Conservation (phyloP, 164 flowering plant species). For the Nelumbo lutea region DNA sequence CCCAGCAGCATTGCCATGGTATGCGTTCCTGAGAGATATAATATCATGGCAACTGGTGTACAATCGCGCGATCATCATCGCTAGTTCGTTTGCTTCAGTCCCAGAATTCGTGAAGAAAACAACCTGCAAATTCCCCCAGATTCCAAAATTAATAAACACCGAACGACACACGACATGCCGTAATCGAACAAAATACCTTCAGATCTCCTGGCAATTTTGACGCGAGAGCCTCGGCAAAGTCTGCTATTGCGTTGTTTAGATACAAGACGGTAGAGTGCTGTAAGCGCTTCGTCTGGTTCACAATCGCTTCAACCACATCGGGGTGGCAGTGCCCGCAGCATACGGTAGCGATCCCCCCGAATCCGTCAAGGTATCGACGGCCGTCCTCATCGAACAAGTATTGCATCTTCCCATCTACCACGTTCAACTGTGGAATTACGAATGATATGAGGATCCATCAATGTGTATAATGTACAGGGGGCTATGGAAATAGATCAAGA, state of each 20-base stretch:
- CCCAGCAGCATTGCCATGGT: conserved; percentile 89
- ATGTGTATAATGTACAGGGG: no score
- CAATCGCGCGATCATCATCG: conserved; percentile 80
- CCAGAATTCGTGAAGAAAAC: conserved; percentile 95
- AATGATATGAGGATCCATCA: neutral
- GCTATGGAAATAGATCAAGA: no score
- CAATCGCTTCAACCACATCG: conserved; percentile 67
- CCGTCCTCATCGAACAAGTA: conserved; percentile 87
- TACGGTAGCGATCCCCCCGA: conserved; percentile 92
- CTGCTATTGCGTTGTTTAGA: conserved; percentile 69
- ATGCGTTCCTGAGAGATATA: conserved; percentile 76
- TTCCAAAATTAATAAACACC: neutral
- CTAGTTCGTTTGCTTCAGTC: conserved; percentile 96
- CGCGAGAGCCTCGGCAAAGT: conserved; percentile 92
- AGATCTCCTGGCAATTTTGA: conserved; percentile 85
- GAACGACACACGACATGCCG: neutral
- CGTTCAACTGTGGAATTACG: conserved; percentile 41
- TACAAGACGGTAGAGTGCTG: conserved; percentile 90
- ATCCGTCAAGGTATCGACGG: conserved; percentile 80
- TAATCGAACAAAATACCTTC: conserved; percentile 39
- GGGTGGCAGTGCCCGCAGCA: conserved; percentile 96
- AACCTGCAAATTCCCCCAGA: conserved; percentile 41
- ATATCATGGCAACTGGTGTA: conserved; percentile 82
- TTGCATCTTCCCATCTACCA: conserved; percentile 95
- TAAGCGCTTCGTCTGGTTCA: conserved; percentile 52